Evolutionary conservation across 805 yeast species (phyloP).

Genomic region (Blastobotrys attinorum): DNA sequence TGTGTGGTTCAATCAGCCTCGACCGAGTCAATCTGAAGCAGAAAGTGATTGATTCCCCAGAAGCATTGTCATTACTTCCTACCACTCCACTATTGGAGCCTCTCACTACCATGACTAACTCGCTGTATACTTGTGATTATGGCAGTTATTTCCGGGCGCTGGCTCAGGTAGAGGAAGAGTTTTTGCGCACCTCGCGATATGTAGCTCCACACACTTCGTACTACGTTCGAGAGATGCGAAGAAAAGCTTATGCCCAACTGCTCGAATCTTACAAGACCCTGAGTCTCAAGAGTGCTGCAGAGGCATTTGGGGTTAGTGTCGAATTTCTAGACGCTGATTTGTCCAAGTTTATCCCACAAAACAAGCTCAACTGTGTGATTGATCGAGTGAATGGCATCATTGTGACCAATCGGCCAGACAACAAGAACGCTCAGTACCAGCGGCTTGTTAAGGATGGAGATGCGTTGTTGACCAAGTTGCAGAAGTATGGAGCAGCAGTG

Average conservation of each 20-base stretch:
- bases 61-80: slow-evolving; percentile 71
- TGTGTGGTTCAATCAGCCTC: slow-evolving; percentile 78
- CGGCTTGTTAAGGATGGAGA: slow-evolving; percentile 86
- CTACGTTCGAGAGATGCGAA: slow-evolving; percentile 86
- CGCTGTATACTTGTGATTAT: slow-evolving; percentile 85
- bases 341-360: slow-evolving; percentile 85
- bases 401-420: slow-evolving; percentile 93
- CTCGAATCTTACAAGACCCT: slow-evolving; percentile 90
- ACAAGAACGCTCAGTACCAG: slow-evolving; percentile 91
- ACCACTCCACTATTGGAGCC: slow-evolving; percentile 68
- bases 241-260: slow-evolving; percentile 89
- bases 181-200: slow-evolving; percentile 57
- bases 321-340: slow-evolving; percentile 83
- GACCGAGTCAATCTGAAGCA: slow-evolving; percentile 77
- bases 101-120: slow-evolving; percentile 71
- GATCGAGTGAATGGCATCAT: slow-evolving; percentile 90
- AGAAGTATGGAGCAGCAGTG: slow-evolving; percentile 95
- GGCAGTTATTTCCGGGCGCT: slow-evolving; percentile 67
- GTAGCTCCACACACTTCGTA: slow-evolving; percentile 71
- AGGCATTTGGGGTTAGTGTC: slow-evolving; percentile 80
- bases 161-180: slow-evolving; percentile 66
- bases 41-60: slow-evolving; percentile 89
- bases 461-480: slow-evolving; percentile 82
- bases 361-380: slow-evolving; percentile 89
- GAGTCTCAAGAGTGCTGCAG: slow-evolving; percentile 88